Percentiles rank a stretch among this genome's conserved stretches.
Evolutionary conservation across 768 basidiomycete species (phyloP).

Genomic region (Brasilioporus rufonigricans): DNA sequence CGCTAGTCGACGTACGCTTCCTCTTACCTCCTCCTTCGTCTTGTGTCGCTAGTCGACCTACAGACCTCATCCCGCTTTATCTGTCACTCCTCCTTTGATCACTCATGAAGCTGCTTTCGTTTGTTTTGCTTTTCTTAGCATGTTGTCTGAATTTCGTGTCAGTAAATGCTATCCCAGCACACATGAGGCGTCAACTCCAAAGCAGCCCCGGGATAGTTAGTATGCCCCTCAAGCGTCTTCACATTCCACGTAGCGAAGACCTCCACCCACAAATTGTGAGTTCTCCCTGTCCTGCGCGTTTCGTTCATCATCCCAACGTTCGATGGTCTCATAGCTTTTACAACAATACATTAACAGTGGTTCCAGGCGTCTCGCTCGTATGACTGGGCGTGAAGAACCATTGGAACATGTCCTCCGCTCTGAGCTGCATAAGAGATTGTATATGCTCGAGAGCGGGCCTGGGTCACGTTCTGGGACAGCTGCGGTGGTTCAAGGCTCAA

Average conservation of each 20-base stretch:
- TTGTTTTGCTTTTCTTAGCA: constrained; percentile 52
- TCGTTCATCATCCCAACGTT: background rate
- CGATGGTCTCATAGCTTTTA: constrained; percentile 42
- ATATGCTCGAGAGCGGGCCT: constrained; percentile 32
- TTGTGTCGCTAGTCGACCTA: constrained; percentile 14
- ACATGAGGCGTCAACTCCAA: constrained; percentile 9
- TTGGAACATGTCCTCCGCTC: constrained; percentile 44
- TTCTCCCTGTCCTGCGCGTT: background rate
- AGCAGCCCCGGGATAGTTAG: constrained; percentile 35
- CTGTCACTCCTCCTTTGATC: background rate
- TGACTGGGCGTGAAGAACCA: constrained; percentile 59
- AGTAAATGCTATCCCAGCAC: constrained; percentile 24
- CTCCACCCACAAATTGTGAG: constrained; percentile 45
- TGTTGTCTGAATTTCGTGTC: constrained; percentile 46
- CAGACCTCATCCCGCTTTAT: background rate
- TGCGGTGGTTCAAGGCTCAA: constrained; percentile 2
- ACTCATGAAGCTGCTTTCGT: constrained; percentile 52
- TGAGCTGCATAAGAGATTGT: constrained; percentile 43
- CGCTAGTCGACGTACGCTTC: constrained; percentile 16
- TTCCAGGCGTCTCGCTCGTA: constrained; percentile 61
- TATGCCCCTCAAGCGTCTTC: constrained; percentile 40
- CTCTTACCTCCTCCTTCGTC: background rate
- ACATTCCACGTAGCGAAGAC: constrained; percentile 26
- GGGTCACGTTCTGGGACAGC: constrained; percentile 8
- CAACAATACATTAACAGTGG: constrained; percentile 73